Evolutionary conservation across 495 filamentous ascomycete species (phyloP).

Genomic region (Penicillium argentinense): DNA sequence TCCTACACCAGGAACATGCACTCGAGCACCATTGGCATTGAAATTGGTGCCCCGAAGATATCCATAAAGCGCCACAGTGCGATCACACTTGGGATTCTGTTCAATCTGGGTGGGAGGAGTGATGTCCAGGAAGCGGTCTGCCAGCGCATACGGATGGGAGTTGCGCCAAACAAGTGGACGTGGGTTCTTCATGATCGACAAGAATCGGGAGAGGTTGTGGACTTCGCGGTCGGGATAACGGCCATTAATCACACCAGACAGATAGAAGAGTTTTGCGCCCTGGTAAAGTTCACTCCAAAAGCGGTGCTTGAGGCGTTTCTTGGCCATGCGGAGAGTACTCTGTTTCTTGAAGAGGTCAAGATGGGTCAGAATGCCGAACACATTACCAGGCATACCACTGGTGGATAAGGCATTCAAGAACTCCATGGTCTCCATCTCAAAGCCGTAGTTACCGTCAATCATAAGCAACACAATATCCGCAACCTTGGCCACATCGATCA

Average conservation of each 20-base stretch:
- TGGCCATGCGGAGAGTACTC: constrained; percentile 80
- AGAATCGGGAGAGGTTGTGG: constrained; percentile 89
- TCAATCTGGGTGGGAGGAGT: constrained; percentile 91
- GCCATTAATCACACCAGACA: constrained; percentile 93
- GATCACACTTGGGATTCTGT: constrained; percentile 81
- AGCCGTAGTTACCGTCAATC: constrained; percentile 98
- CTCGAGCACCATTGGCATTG: constrained; percentile 76
- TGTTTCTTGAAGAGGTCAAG: constrained; percentile 94
- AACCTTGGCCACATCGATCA: constrained; percentile 95
- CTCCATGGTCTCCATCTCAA: constrained; percentile 99
- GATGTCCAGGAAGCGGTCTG: constrained; percentile 90
- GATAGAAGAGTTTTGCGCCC: constrained; percentile 93
- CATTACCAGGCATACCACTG: constrained; percentile 95
- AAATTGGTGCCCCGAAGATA: constrained; percentile 98
- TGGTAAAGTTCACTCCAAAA: constrained; percentile 97
- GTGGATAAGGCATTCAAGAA: constrained; percentile 88
- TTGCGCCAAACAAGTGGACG: constrained; percentile 96
- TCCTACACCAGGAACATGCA: constrained; percentile 94
- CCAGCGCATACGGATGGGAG: constrained; percentile 87
- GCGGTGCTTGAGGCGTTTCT: constrained; percentile 92
- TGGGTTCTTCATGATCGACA: constrained; percentile 98
- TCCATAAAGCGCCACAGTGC: constrained; percentile 86
- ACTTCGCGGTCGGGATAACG: constrained; percentile 96
- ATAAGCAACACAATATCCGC: constrained; percentile 94
- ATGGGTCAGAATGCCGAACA: constrained; percentile 96